A percentile compares a stretch with the other conserved stretches of the same genome.
Evolutionary conservation across 352 stramenopile genomes (phyloP).

Genomic region (Phytopythium vexans): DNA sequence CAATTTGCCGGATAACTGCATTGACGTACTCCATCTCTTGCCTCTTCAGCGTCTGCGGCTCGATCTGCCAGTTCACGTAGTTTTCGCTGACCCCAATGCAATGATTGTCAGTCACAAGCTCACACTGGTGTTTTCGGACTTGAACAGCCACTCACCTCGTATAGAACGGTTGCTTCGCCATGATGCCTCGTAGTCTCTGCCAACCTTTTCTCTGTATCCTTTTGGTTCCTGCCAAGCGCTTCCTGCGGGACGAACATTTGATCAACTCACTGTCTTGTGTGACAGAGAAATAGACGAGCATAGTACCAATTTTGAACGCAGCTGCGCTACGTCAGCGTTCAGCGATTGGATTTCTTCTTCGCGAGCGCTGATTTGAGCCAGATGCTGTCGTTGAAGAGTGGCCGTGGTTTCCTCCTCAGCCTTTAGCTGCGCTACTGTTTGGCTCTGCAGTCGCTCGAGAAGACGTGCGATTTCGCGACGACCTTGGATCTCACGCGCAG

Average conservation of each 20-base stretch:
- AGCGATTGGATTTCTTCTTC: constrained; percentile 53
- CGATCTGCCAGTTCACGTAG: constrained; percentile 43
- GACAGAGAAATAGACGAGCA: not conserved
- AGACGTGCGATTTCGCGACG: constrained; percentile 68
- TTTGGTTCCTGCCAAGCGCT: constrained; percentile 34
- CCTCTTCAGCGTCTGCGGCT: constrained; percentile 49
- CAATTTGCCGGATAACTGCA: not conserved
- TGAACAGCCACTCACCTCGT: not conserved
- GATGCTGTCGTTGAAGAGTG: constrained; percentile 28
- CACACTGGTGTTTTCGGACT: not conserved
- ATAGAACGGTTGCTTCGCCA: not conserved
- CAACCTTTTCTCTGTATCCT: constrained; percentile 52
- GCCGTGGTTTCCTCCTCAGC: constrained; percentile 33
- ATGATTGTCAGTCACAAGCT: not conserved
- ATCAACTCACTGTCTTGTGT: too few relatives aligned
- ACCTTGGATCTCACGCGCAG: constrained; percentile 57
- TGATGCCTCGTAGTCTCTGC: constrained; percentile 11
- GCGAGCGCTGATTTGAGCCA: constrained; percentile 35
- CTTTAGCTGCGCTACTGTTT: constrained; percentile 52
- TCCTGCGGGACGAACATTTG: constrained; percentile 19
- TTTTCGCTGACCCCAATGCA: constrained; percentile 28
- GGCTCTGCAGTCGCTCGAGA: constrained; percentile 44
- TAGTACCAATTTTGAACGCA: constrained; percentile 47
- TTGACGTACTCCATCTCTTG: constrained; percentile 43
- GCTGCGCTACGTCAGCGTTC: constrained; percentile 39